These are phyloP conservation scores for Neofusicoccum ribis DNA, from an alignment of 2,329 filamentous ascomycete species.

Conservation along the genomic window DNA sequence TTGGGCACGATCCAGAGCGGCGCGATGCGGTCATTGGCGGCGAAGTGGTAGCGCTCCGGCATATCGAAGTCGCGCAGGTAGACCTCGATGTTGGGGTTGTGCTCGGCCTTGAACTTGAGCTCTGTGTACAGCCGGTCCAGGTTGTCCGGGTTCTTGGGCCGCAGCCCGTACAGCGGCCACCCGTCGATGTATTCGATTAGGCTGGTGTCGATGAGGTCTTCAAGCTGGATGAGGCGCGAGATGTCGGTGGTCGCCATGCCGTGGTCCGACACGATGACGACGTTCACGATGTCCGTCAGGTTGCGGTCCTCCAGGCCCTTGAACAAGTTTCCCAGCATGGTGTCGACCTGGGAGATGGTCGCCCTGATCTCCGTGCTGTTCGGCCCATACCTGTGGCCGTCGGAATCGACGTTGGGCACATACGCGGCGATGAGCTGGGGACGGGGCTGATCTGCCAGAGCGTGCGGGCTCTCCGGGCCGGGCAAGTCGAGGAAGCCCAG, in stretches of 20 bases:
- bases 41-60: slow-evolving; percentile 91
- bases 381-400: slow-evolving; percentile 85
- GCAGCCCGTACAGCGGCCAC: slow-evolving; percentile 88
- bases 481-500: slow-evolving; percentile 83
- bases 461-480: slow-evolving; percentile 62
- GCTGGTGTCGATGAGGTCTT: slow-evolving; percentile 77
- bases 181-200: slow-evolving; percentile 85
- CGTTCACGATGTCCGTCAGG: slow-evolving; percentile 84
- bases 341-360: slow-evolving; percentile 78
- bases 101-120: slow-evolving; percentile 54
- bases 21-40: slow-evolving; percentile 83
- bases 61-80: slow-evolving; percentile 86
- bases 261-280: slow-evolving; percentile 95
- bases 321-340: slow-evolving; percentile 77
- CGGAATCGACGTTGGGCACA: slow-evolving; percentile 85
- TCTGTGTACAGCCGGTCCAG: slow-evolving; percentile 67
- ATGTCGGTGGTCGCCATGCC: slow-evolving; percentile 94
- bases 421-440: slow-evolving; percentile 94
- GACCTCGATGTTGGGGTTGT: slow-evolving; percentile 74
- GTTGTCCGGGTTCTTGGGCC: slow-evolving; percentile 70
- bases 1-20: slow-evolving; percentile 93
- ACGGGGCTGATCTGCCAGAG: slow-evolving; percentile 55
- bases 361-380: slow-evolving; percentile 87
- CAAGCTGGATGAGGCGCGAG: slow-evolving; percentile 79
- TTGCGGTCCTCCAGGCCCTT: slow-evolving; percentile 76